Percentiles rank a stretch among this genome's conserved stretches.
phyloP scores from a whole-genome alignment of 2,329 filamentous ascomycete species.

The Simplicillium sp. region DNA sequence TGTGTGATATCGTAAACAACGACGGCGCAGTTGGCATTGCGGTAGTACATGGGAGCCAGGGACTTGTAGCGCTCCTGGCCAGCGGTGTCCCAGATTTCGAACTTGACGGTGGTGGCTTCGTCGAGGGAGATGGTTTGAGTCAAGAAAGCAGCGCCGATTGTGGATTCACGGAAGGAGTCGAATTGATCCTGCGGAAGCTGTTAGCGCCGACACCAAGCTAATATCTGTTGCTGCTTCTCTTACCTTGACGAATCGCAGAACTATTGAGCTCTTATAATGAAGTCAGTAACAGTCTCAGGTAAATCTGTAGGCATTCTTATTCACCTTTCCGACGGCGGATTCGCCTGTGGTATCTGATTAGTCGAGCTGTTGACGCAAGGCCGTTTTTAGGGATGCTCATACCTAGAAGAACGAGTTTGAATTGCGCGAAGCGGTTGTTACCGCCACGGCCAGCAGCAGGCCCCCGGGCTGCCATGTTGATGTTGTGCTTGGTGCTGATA shows the following conservation, averaged over 20 bases:
- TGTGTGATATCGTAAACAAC: slow-evolving; percentile 99
- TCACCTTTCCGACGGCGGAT: slow-evolving; percentile 96
- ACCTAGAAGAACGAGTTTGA: slow-evolving; percentile 97
- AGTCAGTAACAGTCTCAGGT: slow-evolving; percentile 10
- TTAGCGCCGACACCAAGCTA: background rate
- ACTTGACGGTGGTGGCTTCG: slow-evolving; percentile 97
- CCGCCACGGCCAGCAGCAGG: slow-evolving; percentile 50
- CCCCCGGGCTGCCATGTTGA: slow-evolving; percentile 76
- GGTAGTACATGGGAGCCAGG: slow-evolving; percentile 97
- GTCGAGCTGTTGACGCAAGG: slow-evolving; percentile 12
- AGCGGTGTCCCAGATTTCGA: slow-evolving; percentile 99
- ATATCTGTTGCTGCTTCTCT: slow-evolving; percentile 12
- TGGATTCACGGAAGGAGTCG: slow-evolving; percentile 92
- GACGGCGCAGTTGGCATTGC: slow-evolving; percentile 98
- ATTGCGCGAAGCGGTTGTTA: slow-evolving; percentile 90
- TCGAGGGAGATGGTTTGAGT: slow-evolving; percentile 98
- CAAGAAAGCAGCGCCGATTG: slow-evolving; percentile 95
- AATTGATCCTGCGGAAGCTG: slow-evolving; percentile 73
- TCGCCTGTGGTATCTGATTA: slow-evolving; percentile 58
- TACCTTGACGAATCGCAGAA: slow-evolving; percentile 97
- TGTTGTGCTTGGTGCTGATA: slow-evolving; percentile 12
- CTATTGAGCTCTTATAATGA: slow-evolving; percentile 72
- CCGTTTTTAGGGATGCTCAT: slow-evolving; percentile 24
- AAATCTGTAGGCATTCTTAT: slow-evolving; percentile 9
- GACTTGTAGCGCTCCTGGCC: slow-evolving; percentile 99